Base-by-base conservation (phyloP, 768 basidiomycete genomes). In the Panaeolus papilionaceus region DNA sequence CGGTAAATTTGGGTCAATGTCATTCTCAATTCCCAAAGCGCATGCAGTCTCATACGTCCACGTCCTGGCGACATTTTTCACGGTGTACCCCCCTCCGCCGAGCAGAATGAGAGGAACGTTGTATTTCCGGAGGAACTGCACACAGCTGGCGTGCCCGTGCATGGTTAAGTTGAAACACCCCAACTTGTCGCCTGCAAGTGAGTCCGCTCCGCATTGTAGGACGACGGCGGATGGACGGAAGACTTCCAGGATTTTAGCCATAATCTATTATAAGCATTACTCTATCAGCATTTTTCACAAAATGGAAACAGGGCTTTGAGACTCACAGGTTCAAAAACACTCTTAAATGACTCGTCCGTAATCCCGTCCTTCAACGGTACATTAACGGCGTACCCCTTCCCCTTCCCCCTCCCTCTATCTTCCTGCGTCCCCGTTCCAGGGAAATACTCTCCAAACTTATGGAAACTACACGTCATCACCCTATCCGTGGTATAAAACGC, bases 401-500 rank as follows among this genome's bases (percentile, higher is more conserved):
- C 94, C 71, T 86, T 91, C 18, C 88, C 92, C 69, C 91, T 87
- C 10, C 98, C 98, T 68, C 85, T 83, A 75, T 98, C 96, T 71
- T 93, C 88, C 68, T 96, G 89, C 2, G 92, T 92, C 14, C 84
- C 94, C 0, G 94, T 95, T 5, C 94, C 94, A 5, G 94, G 94
- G 76, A 96, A 97, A 75, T 91, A 96, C 74, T 98, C 96, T 16
- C 98, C 96, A 72, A 93, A 98, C 78, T 98, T 97, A 82, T 99
- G 98, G 76, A 99, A 97, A 61, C 92, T 94, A 73, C 91, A 93
- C 2, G 97, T 98, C 93, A 98, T 96, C 72, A 99, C 98, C 63
- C 98, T 85, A 77, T 99, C 94, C 3, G 95, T 97, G 42, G 94
- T 96, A 77, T 98, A 98, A 82, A 99, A 98, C 2, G 97, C 98